A percentile compares a stretch with the other conserved stretches of the same genome.
phyloP scores from a whole-genome alignment of 2,329 filamentous ascomycete species.

The Hymenotorrendiella dingleyae region DNA sequence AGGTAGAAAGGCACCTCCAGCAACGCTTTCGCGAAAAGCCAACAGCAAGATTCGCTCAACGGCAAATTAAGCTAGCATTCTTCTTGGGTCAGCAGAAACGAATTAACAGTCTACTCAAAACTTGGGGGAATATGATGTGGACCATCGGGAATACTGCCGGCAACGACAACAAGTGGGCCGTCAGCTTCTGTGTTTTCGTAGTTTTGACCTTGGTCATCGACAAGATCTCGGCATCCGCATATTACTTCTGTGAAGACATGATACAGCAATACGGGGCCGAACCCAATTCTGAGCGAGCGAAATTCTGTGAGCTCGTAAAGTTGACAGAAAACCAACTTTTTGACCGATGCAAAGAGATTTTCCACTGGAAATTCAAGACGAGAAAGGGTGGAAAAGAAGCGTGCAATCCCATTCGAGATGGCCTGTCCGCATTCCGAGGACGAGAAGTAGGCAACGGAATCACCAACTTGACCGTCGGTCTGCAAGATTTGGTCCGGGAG shows the following conservation, averaged over 20 bases:
- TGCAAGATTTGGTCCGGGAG: constrained; percentile 20
- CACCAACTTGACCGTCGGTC: constrained; percentile 18
- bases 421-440: constrained; percentile 23
- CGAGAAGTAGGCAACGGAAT: constrained; percentile 19
- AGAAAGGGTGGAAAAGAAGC: constrained; percentile 29
- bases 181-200: constrained; percentile 27
- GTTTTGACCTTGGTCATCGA: constrained; percentile 26
- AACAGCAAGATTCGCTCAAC: constrained; percentile 24
- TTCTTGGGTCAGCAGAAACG: constrained; percentile 25
- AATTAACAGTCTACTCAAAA: constrained; percentile 24
- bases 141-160: constrained; percentile 20
- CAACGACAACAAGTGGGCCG: constrained; percentile 29
- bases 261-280: constrained; percentile 21
- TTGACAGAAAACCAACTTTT: constrained; percentile 28
- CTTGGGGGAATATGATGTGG: constrained; percentile 30
- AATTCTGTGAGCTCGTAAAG: constrained; percentile 20
- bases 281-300: constrained; percentile 16
- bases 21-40: constrained; percentile 21
- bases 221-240: constrained; percentile 21
- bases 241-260: constrained; percentile 21
- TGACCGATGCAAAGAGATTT: constrained; percentile 30
- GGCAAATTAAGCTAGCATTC: constrained; percentile 29
- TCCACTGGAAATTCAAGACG: constrained; percentile 31
- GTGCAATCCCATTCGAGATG: constrained; percentile 30
- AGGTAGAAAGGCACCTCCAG: constrained; percentile 19